A percentile compares a stretch with the other conserved stretches of the same genome.
Evolutionary conservation across 2,329 filamentous ascomycete genomes (phyloP).

Genomic region (Colletotrichum sublineola): DNA sequence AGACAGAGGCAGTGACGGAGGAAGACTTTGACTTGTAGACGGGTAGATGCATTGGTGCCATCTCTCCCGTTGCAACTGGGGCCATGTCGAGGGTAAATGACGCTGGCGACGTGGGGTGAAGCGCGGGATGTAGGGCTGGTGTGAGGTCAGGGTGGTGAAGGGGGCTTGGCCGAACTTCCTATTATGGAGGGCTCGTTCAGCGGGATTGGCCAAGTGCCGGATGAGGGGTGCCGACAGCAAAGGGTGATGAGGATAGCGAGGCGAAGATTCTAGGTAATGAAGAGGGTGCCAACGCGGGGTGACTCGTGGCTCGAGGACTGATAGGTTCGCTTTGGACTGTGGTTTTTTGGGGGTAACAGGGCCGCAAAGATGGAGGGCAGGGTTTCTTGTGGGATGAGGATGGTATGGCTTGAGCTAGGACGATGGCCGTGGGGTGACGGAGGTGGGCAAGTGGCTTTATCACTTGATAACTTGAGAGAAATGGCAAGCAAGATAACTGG

Average conservation of each 20-base stretch:
- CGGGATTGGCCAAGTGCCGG: constrained; percentile 40
- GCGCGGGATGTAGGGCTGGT: constrained; percentile 47
- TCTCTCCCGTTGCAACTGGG: constrained; percentile 62
- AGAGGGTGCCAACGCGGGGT: constrained; percentile 42
- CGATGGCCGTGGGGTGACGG: constrained; percentile 12
- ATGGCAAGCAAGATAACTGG: constrained; percentile 12
- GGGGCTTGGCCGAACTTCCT: constrained; percentile 43
- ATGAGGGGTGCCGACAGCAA: constrained; percentile 31
- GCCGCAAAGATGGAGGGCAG: constrained; percentile 25
- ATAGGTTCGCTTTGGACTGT: constrained; percentile 37
- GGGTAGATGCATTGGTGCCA: constrained; percentile 59
- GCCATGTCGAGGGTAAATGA: constrained; percentile 57
- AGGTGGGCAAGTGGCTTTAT: constrained; percentile 19
- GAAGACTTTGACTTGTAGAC: constrained; percentile 56
- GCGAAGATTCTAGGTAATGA: constrained; percentile 22
- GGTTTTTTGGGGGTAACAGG: constrained; percentile 23
- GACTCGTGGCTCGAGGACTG: constrained; percentile 34
- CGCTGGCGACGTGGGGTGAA: constrained; percentile 52
- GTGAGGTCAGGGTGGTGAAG: constrained; percentile 34
- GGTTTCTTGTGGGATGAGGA: constrained; percentile 45
- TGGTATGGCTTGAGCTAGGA: constrained; percentile 19
- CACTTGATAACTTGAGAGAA: constrained; percentile 21
- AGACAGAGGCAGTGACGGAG: constrained; percentile 66
- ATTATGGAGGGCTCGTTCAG: constrained; percentile 38
- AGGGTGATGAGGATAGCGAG: constrained; percentile 22